Evolutionary conservation across 768 basidiomycete species (phyloP).

Genomic region (Boletus patriciae): DNA sequence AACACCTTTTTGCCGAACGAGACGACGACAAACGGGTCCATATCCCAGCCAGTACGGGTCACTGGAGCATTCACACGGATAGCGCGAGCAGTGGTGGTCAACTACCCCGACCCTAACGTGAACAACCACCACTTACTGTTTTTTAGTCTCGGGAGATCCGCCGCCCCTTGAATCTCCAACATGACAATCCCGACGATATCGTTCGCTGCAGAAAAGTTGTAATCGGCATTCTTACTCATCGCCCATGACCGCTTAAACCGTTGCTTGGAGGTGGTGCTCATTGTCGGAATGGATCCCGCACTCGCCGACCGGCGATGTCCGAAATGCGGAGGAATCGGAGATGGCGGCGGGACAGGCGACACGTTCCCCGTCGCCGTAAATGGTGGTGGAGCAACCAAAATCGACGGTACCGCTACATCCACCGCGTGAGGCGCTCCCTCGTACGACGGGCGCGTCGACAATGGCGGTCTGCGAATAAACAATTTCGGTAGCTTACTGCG

Average conservation of each 20-base stretch:
- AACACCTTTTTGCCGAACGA: slow-evolving; percentile 98
- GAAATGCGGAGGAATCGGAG: slow-evolving; percentile 22
- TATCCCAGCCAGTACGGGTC: slow-evolving; percentile 88
- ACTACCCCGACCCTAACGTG: neutral
- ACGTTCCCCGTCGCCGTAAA: slow-evolving; percentile 9
- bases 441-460: slow-evolving; percentile 33
- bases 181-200: slow-evolving; percentile 95
- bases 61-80: slow-evolving; percentile 42
- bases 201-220: slow-evolving; percentile 65
- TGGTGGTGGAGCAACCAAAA: slow-evolving; percentile 16
- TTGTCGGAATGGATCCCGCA: slow-evolving; percentile 29
- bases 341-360: slow-evolving; percentile 19
- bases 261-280: slow-evolving; percentile 28
- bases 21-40: slow-evolving; percentile 96
- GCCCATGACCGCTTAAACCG: slow-evolving; percentile 44
- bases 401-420: slow-evolving; percentile 9
- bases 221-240: slow-evolving; percentile 41
- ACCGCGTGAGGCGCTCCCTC: slow-evolving; percentile 10
- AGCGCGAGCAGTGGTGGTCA: neutral
- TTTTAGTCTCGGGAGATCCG: slow-evolving; percentile 79
- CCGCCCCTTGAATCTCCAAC: slow-evolving; percentile 84
- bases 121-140: slow-evolving; percentile 63
- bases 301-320: slow-evolving; percentile 34
- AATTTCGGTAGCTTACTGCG: slow-evolving; percentile 35
- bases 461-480: slow-evolving; percentile 36